Evolutionary conservation across 2,329 filamentous ascomycete species (phyloP).

Genomic region (Erysiphe pulchra): DNA sequence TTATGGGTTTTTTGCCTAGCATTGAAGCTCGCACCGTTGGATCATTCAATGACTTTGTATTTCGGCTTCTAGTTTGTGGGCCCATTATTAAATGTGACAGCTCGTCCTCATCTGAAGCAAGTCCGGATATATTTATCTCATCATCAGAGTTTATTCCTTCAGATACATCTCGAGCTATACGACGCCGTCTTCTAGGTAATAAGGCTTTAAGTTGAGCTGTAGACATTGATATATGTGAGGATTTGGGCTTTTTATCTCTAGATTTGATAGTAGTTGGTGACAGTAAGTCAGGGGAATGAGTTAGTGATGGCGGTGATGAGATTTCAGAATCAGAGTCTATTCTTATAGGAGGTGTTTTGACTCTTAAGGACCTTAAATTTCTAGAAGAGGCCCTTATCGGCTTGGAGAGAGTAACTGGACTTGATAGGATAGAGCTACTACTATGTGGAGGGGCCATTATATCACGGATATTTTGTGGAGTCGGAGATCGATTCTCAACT

Average conservation of each 20-base stretch:
- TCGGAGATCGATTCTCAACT: conserved; percentile 6
- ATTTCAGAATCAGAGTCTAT: conserved; percentile 10
- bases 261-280: conserved; percentile 2
- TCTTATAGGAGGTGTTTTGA: conserved; percentile 8
- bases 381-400: conserved; percentile 6
- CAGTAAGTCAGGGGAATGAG: conserved; percentile 32
- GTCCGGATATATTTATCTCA: conserved; percentile 22
- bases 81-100: conserved; percentile 18
- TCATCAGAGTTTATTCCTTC: conserved; percentile 18
- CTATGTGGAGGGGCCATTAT: conserved; percentile 14
- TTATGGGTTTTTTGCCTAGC: conserved; percentile 3
- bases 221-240: not conserved
- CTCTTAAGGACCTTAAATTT: conserved; percentile 6
- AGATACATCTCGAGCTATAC: conserved; percentile 12
- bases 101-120: conserved; percentile 29
- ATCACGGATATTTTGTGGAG: conserved; percentile 11
- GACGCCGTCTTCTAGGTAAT: conserved; percentile 13
- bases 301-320: conserved; percentile 39
- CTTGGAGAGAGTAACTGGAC: conserved; percentile 3
- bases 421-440: conserved; percentile 8
- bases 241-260: not conserved
- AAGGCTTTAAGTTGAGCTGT: conserved; percentile 12
- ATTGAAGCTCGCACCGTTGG: not conserved
- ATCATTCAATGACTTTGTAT: not conserved
- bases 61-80: not conserved